Percentiles rank a stretch among this genome's conserved stretches.
Evolutionary conservation across 306 rosid genomes (phyloP).

Genomic region (Oxytropis ochrocephala): DNA sequence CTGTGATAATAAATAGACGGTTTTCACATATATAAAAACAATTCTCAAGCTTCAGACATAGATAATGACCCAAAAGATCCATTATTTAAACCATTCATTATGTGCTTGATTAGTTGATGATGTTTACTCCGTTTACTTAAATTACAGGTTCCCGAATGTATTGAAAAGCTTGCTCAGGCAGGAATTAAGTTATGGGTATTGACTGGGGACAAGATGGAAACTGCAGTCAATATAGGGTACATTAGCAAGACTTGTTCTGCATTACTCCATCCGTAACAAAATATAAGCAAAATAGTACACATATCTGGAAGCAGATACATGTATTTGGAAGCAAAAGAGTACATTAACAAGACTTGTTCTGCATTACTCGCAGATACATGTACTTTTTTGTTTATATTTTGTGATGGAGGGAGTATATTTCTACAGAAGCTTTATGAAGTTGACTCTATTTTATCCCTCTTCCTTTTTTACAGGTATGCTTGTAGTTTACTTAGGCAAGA

Average conservation of each 20-base stretch:
- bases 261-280: too few species aligned
- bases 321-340: too few species aligned
- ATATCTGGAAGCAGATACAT: too few species aligned
- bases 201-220: conserved; percentile 96
- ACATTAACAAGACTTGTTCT: too few species aligned
- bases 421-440: conserved; percentile 12
- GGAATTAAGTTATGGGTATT: conserved; percentile 89
- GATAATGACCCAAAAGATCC: not conserved
- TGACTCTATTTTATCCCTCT: not conserved
- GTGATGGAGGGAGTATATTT: conserved; percentile 12
- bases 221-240: conserved; percentile 86
- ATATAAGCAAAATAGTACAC: too few species aligned
- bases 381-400: too few species aligned
- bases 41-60: not conserved
- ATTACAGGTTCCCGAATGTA: conserved; percentile 83
- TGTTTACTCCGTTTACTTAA: conserved; percentile 19
- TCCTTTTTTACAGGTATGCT: conserved; percentile 53
- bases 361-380: too few species aligned
- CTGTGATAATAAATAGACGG: not conserved
- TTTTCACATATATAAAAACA: not conserved
- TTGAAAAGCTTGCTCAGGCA: conserved; percentile 58
- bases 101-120: conserved; percentile 12
- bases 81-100: not conserved
- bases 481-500: conserved; percentile 78
- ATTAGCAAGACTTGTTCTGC: not conserved